Conservation (phyloP, 2,329 filamentous ascomycete genomes). For the Aaosphaeria pasadenensis region DNA sequence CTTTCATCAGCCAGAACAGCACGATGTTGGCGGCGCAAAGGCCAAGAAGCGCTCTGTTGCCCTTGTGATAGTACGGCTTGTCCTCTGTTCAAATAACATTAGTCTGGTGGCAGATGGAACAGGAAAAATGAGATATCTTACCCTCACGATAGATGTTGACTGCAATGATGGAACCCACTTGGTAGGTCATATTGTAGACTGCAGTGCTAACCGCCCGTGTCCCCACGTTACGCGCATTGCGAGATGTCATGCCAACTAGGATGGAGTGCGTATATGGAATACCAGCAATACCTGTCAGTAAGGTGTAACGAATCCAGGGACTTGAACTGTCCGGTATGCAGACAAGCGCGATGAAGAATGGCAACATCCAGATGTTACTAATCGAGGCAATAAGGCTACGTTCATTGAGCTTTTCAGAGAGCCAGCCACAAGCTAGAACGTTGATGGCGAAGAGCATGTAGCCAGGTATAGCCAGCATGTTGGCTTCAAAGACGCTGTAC, state of each 20-base stretch:
- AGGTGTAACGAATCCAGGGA: conserved; percentile 49
- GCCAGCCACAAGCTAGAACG: conserved; percentile 43
- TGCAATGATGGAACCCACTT: conserved; percentile 11
- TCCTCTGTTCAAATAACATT: too few species aligned
- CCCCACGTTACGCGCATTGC: conserved; percentile 58
- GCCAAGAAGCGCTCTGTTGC: conserved; percentile 49
- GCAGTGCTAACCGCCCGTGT: conserved; percentile 58
- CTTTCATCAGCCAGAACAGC: conserved; percentile 46
- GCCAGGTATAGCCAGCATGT: conserved; percentile 59
- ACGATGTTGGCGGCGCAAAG: conserved; percentile 46
- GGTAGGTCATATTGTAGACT: conserved; percentile 48
- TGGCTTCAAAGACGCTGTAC: conserved; percentile 61
- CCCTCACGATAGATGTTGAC: conserved; percentile 48
- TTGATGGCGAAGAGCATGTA: conserved; percentile 38
- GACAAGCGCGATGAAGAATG: conserved; percentile 52
- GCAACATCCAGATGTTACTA: conserved; percentile 57
- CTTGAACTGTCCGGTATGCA: conserved; percentile 44
- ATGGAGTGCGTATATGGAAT: conserved; percentile 40
- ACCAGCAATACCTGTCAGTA: conserved; percentile 41
- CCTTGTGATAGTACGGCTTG: conserved; percentile 12
- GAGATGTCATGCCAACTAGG: conserved; percentile 55
- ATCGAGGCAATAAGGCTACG: conserved; percentile 47
- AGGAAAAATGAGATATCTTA: conserved; percentile 48
- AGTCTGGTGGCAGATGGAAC: background rate
- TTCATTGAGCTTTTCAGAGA: conserved; percentile 47